A percentile compares a stretch with the other conserved stretches of the same genome.
These are phyloP conservation scores for Brassica hybrid DNA, from an alignment of 441 rosid genomes.

Conservation along the genomic window DNA sequence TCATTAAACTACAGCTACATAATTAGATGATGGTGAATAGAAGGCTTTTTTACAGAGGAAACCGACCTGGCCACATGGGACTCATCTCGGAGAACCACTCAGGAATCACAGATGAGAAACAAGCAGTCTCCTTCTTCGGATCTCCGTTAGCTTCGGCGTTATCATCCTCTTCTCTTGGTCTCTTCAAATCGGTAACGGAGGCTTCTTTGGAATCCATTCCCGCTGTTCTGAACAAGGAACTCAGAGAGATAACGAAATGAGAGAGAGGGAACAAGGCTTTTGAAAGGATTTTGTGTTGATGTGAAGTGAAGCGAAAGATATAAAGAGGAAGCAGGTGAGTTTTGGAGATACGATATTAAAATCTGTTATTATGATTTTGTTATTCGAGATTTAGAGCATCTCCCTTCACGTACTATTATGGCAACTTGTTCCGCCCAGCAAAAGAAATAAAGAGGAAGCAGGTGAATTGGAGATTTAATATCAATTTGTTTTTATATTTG, in stretches of 20 bases:
- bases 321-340: constrained; percentile 1
- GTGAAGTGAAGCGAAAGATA: constrained; percentile 39
- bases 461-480: constrained; percentile 15
- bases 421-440: neutral
- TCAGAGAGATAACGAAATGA: neutral
- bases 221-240: neutral
- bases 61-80: constrained; percentile 96
- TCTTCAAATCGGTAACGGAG: constrained; percentile 59
- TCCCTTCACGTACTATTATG: neutral
- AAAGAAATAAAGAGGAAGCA: neutral
- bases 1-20: neutral
- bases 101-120: constrained; percentile 78
- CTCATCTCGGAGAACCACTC: constrained; percentile 99
- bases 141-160: constrained; percentile 41
- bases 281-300: constrained; percentile 11
- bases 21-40: neutral
- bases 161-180: constrained; percentile 69
- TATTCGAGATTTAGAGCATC: neutral
- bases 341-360: constrained; percentile 14
- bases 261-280: constrained; percentile 39
- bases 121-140: constrained; percentile 41
- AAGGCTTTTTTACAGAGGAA: neutral
- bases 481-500: neutral
- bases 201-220: constrained; percentile 36
- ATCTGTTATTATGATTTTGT: neutral